These are phyloP conservation scores for Fusarium sp. DNA, from an alignment of 2,329 filamentous ascomycete genomes.

Conservation along the genomic window DNA sequence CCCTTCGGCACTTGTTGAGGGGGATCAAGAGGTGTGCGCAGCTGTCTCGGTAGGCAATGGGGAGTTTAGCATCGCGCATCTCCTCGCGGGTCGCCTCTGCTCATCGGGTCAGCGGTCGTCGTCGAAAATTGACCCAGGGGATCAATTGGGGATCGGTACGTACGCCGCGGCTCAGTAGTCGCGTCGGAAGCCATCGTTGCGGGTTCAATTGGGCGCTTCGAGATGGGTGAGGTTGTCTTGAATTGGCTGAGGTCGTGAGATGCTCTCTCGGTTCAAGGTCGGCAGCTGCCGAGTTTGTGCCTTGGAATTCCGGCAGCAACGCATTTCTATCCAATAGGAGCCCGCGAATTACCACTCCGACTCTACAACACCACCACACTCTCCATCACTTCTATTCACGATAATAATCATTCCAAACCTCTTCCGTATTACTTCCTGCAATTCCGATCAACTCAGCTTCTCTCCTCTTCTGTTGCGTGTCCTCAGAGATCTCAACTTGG, in stretches of 20 bases:
- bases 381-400: neutral
- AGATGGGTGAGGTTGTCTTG: constrained; percentile 43
- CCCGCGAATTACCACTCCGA: constrained; percentile 42
- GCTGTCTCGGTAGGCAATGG: constrained; percentile 92
- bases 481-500: constrained; percentile 7
- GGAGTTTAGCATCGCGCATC: constrained; percentile 92
- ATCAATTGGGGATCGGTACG: constrained; percentile 34
- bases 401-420: neutral
- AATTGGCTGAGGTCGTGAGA: constrained; percentile 43
- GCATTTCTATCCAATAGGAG: constrained; percentile 32
- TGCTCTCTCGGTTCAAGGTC: constrained; percentile 47
- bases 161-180: constrained; percentile 54
- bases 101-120: constrained; percentile 35
- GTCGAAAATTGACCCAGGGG: constrained; percentile 17
- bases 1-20: constrained; percentile 91
- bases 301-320: constrained; percentile 44
- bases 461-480: neutral
- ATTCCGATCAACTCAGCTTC: rapidly evolving
- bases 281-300: constrained; percentile 40
- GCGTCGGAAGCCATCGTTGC: constrained; percentile 53
- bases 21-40: constrained; percentile 96
- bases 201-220: constrained; percentile 51
- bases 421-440: neutral
- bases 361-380: neutral
- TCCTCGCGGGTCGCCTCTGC: constrained; percentile 86